These are phyloP conservation scores for Sungouiozyma intestinalis DNA, from an alignment of 805 yeast genomes.

Conservation along the genomic window DNA sequence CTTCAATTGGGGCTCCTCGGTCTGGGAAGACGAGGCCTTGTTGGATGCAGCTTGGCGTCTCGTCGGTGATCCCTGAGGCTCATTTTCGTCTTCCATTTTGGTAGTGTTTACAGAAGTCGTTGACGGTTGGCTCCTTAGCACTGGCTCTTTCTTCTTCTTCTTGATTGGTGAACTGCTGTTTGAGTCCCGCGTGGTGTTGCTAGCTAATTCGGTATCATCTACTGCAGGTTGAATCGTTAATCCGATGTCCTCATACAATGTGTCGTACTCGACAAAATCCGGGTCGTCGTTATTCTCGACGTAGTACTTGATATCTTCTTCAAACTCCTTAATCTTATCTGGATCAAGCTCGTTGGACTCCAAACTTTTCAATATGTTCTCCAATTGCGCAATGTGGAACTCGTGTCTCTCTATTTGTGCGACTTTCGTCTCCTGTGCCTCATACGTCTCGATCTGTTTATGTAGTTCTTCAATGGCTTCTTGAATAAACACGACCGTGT, in stretches of 20 bases:
- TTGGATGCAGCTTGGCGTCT: neutral
- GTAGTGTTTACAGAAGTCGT: constrained; percentile 3
- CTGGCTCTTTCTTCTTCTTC: constrained; percentile 16
- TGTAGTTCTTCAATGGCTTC: constrained; percentile 68
- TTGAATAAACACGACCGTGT: constrained; percentile 53
- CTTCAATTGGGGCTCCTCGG: constrained; percentile 7
- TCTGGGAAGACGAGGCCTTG: neutral
- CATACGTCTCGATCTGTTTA: constrained; percentile 69
- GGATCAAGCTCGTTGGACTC: constrained; percentile 76
- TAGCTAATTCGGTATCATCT: neutral
- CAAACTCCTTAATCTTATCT: constrained; percentile 61
- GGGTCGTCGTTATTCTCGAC: constrained; percentile 90
- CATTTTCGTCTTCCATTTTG: neutral
- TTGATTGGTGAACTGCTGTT: constrained; percentile 1
- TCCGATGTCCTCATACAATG: constrained; percentile 78
- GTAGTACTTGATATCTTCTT: constrained; percentile 86
- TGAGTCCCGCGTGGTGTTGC: neutral
- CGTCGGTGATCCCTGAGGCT: neutral
- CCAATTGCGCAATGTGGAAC: constrained; percentile 70
- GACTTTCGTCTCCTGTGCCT: constrained; percentile 31
- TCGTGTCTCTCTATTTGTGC: constrained; percentile 61
- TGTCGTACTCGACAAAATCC: constrained; percentile 89
- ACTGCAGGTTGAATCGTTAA: constrained; percentile 34
- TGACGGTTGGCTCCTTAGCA: constrained; percentile 1
- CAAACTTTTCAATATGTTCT: constrained; percentile 60